phyloP scores from a whole-genome alignment of 2,329 filamentous ascomycete genomes.

The Pseudogymnoascus sp. region DNA sequence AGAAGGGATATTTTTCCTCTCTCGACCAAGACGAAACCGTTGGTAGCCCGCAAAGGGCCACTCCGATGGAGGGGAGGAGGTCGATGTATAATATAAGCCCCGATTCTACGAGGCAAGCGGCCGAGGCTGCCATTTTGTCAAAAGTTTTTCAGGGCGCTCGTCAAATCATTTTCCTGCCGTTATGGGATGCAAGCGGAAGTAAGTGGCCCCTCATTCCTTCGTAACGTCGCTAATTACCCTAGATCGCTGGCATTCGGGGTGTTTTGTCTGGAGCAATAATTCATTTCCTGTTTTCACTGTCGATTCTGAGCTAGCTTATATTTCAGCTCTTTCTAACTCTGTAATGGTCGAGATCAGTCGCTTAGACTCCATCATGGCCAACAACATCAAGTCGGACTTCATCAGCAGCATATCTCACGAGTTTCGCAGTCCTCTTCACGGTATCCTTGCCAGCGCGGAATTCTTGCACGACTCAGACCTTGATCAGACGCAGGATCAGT shows the following conservation, averaged over 20 bases:
- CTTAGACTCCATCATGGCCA: constrained; percentile 21
- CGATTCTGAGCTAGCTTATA: constrained; percentile 21
- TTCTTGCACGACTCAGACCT: constrained; percentile 42
- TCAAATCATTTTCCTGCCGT: constrained; percentile 25
- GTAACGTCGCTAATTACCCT: background rate
- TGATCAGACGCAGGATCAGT: constrained; percentile 36
- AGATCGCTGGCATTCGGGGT: constrained; percentile 23
- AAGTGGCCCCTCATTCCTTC: constrained; percentile 5
- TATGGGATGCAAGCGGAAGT: constrained; percentile 25
- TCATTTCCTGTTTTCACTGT: constrained; percentile 21
- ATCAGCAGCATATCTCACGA: constrained; percentile 26
- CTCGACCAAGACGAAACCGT: constrained; percentile 19
- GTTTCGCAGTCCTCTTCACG: constrained; percentile 28
- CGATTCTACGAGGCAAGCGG: constrained; percentile 15
- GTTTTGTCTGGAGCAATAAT: constrained; percentile 22
- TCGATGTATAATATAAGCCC: background rate
- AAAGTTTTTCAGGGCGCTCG: constrained; percentile 22
- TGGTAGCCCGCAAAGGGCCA: constrained; percentile 4
- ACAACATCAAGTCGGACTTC: constrained; percentile 23
- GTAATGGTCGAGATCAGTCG: constrained; percentile 23
- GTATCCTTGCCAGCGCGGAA: constrained; percentile 46
- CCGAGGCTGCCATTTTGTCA: constrained; percentile 21
- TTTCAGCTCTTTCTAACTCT: constrained; percentile 22
- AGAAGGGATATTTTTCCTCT: constrained; percentile 24
- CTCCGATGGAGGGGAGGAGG: background rate